Conservation (phyloP, 257 asterid species). For the Penstemon barbatus region DNA sequence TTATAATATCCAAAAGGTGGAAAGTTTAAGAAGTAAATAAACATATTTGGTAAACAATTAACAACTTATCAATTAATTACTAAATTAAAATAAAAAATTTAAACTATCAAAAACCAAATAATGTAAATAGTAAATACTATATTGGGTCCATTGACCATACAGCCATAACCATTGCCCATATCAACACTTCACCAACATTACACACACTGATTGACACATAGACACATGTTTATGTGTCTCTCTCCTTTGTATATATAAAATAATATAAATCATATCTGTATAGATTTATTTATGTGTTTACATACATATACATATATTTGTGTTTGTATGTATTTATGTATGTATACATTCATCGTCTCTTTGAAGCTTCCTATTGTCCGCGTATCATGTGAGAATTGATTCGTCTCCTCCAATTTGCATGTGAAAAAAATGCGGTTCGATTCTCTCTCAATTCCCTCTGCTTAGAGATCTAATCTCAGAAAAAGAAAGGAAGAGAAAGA, state of each 20-base stretch:
- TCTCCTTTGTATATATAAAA: constrained; percentile 18
- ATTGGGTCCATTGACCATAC: too few species aligned
- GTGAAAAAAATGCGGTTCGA: constrained; percentile 32
- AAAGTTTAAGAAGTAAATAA: too few species aligned
- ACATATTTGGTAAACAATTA: too few species aligned
- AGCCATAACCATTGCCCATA: too few species aligned
- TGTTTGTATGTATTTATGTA: not conserved
- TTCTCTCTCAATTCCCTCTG: constrained; percentile 24
- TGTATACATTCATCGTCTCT: constrained; percentile 35
- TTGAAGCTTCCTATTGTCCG: constrained; percentile 36
- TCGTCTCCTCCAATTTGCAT: constrained; percentile 31
- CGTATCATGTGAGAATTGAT: constrained; percentile 42
- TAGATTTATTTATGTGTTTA: not conserved
- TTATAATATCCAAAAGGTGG: too few species aligned
- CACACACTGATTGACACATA: constrained; percentile 33
- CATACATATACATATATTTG: not conserved
- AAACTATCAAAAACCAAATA: too few species aligned
- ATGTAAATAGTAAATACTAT: too few species aligned
- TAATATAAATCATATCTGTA: too few species aligned
- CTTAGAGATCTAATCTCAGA: constrained; percentile 41
- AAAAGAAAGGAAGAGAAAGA: not conserved
- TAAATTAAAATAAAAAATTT: too few species aligned
- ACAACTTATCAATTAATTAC: too few species aligned
- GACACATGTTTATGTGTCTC: constrained; percentile 25
- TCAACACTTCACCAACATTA: not conserved